Percentiles rank a stretch among this genome's conserved stretches.
Conservation (phyloP, 768 basidiomycete species). For the Termitomyces bulborhizus region DNA sequence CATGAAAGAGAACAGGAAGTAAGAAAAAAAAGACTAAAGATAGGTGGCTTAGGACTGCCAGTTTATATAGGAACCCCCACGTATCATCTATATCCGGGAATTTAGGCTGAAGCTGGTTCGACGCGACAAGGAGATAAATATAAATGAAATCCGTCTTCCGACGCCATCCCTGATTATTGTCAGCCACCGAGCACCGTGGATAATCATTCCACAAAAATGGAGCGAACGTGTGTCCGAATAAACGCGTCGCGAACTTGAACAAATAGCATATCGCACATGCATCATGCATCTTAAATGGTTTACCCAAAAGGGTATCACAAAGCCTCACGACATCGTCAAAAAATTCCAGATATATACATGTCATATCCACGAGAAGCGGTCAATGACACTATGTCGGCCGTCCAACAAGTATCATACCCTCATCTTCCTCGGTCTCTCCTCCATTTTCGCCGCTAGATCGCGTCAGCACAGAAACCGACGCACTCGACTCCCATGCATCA, state of each 20-base stretch:
- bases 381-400: slow-evolving; percentile 33
- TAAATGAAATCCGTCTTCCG: background rate
- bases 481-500: background rate
- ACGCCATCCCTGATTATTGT: background rate
- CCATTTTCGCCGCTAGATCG: slow-evolving; percentile 58
- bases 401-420: slow-evolving; percentile 75
- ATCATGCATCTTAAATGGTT: too few relatives aligned
- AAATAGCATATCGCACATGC: slow-evolving; percentile 14
- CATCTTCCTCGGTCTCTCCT: slow-evolving; percentile 76
- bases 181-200: background rate
- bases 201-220: background rate
- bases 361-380: background rate
- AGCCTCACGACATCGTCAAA: background rate
- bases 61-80: background rate
- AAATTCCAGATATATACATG: background rate
- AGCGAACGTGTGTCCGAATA: background rate
- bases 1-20: slow-evolving; percentile 3
- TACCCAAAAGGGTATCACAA: too few relatives aligned
- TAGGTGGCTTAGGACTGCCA: background rate
- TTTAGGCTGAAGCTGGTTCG: too few relatives aligned
- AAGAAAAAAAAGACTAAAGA: background rate
- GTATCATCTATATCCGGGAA: background rate
- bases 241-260: background rate
- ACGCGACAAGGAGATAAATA: background rate
- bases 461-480: slow-evolving; percentile 25